Evolutionary conservation across 352 stramenopile species (phyloP), one percentile per base, ranked within the genome.

Genomic region (Pythium coloratum): DNA sequence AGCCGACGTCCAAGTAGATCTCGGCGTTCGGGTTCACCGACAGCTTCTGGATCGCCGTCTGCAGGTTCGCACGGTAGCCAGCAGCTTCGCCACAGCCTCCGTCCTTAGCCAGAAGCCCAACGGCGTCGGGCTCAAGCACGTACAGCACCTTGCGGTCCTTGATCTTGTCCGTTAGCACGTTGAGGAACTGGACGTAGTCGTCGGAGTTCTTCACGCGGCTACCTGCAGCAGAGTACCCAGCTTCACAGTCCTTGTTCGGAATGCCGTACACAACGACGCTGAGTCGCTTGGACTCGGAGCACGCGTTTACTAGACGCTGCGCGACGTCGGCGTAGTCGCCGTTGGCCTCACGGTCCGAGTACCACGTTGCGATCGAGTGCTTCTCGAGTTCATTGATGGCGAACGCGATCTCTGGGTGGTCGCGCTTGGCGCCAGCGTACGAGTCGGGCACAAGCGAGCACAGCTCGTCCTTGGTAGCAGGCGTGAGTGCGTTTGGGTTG

Each of bases 231-330:
- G 82, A 91, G 32, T 86, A 82, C 12, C 78, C 76, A 34, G 70
- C 77, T 36, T 76, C 75, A 59, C 83, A 91, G 71, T 91, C 81
- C 60, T 91, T 89, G 62, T 85, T 64, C 2, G 82, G 82, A 16
- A 91, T 70, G 13, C 83, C 83, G 60, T 91, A 91, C 46, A 91
- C 78, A 2, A 84, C 79, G 50, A 90, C 76, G 12, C 54, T 86
- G 42, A 90, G 70, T 7, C 80, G 75, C 34, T 73, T 71, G 50
- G 76, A 75, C 46, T 77, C 72, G 2, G 61, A 64, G 33, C 81
- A 90, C 5, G 67, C 33, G 13, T 36, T 66, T 3, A 82, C 78
- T 20, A 90, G 62, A 18, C 55, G 69, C 49, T 66, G 36, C 20
- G 58, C 47, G 40, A 65, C 76, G 20, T 72, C 46, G 10, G 64